A percentile compares a stretch with the other conserved stretches of the same genome.
phyloP scores from a whole-genome alignment of 495 filamentous ascomycete genomes.

The Cryomyces minteri region DNA sequence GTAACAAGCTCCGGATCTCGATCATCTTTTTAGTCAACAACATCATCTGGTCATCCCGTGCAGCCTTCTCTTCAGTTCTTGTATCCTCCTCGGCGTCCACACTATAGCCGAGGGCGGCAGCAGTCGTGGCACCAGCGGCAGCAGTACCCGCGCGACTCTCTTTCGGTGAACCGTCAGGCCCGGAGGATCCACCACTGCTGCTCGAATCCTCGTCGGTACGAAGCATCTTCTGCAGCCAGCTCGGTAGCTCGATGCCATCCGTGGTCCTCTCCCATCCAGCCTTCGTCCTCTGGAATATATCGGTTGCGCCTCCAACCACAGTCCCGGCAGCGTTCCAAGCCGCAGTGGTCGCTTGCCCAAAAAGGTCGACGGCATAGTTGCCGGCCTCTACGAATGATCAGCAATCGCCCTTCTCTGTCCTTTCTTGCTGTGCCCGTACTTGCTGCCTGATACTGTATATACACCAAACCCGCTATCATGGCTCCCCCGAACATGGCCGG shows the following conservation, averaged over 20 bases:
- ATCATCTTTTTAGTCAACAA: constrained; percentile 98
- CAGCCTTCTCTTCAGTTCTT: constrained; percentile 24
- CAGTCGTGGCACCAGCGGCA: constrained; percentile 41
- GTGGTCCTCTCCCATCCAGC: constrained; percentile 72
- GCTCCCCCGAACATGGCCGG: constrained; percentile 85
- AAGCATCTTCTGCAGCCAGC: constrained; percentile 66
- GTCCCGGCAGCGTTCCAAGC: constrained; percentile 44
- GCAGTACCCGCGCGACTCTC: constrained; percentile 38
- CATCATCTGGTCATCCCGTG: constrained; percentile 99
- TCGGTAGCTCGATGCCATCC: constrained; percentile 49
- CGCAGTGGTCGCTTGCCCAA: constrained; percentile 49
- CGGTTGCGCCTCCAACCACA: constrained; percentile 49
- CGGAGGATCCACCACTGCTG: constrained; percentile 22
- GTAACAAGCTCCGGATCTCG: constrained; percentile 82
- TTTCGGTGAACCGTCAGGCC: constrained; percentile 37
- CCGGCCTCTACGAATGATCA: constrained; percentile 50
- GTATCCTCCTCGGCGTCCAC: constrained; percentile 52
- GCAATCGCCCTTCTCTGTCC: constrained; percentile 2
- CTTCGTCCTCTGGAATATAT: constrained; percentile 58
- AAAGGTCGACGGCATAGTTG: constrained; percentile 70
- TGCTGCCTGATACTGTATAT: constrained; percentile 89
- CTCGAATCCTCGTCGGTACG: constrained; percentile 26
- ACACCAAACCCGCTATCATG: constrained; percentile 70
- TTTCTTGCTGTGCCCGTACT: constrained; percentile 35
- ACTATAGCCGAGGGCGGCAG: constrained; percentile 61